phyloP scores from a whole-genome alignment of 768 basidiomycete genomes.

The Rossbeevera mucosa region DNA sequence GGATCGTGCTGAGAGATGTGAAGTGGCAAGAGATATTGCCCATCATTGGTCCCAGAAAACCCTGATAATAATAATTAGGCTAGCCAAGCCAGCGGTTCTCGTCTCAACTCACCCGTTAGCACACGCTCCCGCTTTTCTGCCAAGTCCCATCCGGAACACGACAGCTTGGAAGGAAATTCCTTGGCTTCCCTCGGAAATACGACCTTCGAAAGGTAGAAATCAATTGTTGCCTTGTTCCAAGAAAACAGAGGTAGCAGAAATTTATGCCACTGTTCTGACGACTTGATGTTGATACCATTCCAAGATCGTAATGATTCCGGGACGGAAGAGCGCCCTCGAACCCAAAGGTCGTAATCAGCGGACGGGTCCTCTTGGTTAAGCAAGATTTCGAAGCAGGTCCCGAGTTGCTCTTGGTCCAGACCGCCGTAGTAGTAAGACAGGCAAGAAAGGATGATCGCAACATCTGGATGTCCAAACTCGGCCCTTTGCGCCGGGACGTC shows the following conservation, averaged over 20 bases:
- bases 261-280: constrained; percentile 20
- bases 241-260: constrained; percentile 29
- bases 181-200: constrained; percentile 38
- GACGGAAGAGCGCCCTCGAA: constrained; percentile 14
- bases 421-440: constrained; percentile 37
- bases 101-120: constrained; percentile 14
- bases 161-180: constrained; percentile 32
- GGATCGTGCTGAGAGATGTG: constrained; percentile 31
- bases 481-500: constrained; percentile 35
- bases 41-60: constrained; percentile 40
- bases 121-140: constrained; percentile 22
- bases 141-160: constrained; percentile 37
- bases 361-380: constrained; percentile 29
- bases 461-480: constrained; percentile 39
- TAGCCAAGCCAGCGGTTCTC: neutral
- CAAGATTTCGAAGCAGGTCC: constrained; percentile 26
- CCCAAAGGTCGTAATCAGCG: constrained; percentile 31
- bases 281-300: constrained; percentile 28
- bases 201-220: constrained; percentile 35
- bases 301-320: constrained; percentile 17
- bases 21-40: constrained; percentile 35
- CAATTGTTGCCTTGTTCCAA: constrained; percentile 27
- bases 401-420: constrained; percentile 28
- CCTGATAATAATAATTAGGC: constrained; percentile 17
- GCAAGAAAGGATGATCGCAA: constrained; percentile 34